phyloP scores from a whole-genome alignment of 257 asterid genomes.

The Scutellaria galericulata region DNA sequence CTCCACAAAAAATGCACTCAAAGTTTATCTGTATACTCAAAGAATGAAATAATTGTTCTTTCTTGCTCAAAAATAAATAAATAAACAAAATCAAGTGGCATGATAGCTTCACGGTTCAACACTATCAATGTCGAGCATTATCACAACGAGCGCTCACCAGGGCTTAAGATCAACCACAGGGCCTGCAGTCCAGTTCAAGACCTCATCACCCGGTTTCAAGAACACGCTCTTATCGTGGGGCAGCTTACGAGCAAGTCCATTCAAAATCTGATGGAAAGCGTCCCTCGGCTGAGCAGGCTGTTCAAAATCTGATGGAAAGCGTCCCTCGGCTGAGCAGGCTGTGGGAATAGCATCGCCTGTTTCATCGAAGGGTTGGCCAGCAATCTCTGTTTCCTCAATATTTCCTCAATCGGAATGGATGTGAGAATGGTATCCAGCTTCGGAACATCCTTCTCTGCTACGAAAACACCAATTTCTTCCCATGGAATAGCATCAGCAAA shows the following conservation, averaged over 20 bases:
- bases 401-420: conserved; percentile 62
- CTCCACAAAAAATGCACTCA: too few species aligned
- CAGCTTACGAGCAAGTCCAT: conserved; percentile 78
- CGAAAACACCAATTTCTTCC: conserved; percentile 85
- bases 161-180: conserved; percentile 79
- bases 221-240: conserved; percentile 56
- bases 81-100: conserved; percentile 21
- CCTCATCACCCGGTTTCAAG: conserved; percentile 61
- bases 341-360: conserved; percentile 85
- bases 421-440: conserved; percentile 74
- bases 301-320: conserved; percentile 89
- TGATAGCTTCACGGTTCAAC: not conserved
- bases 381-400: conserved; percentile 70
- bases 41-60: too few species aligned
- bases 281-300: too few species aligned
- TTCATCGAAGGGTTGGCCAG: conserved; percentile 88
- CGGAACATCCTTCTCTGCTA: conserved; percentile 78
- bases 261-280: conserved; percentile 86
- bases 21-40: too few species aligned
- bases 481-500: conserved; percentile 91
- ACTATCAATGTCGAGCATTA: not conserved
- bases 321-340: conserved; percentile 76
- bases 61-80: not conserved
- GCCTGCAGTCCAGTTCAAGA: conserved; percentile 83
- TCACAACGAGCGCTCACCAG: conserved; percentile 45